phyloP scores from a whole-genome alignment of 2,329 filamentous ascomycete species.

The Fusarium redolens region DNA sequence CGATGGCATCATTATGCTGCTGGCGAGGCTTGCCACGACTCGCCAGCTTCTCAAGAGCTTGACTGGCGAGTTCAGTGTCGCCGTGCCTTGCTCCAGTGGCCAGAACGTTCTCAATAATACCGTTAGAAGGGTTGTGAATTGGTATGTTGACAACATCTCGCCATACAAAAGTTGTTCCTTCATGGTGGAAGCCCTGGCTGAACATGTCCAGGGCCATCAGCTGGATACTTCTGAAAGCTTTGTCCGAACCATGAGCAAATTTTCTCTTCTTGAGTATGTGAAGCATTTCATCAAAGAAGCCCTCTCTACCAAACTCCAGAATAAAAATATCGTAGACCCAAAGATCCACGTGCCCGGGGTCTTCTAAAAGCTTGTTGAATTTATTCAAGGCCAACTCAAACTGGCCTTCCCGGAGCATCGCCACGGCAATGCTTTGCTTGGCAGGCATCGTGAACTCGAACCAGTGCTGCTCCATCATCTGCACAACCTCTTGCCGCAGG shows the following conservation, averaged over 20 bases:
- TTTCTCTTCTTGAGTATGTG: conserved; percentile 71
- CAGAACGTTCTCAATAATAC: conserved; percentile 75
- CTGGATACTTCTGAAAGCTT: conserved; percentile 67
- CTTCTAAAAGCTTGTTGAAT: conserved; percentile 73
- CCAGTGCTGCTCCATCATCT: conserved; percentile 81
- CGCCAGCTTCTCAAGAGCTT: conserved; percentile 68
- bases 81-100: conserved; percentile 76
- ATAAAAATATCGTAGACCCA: conserved; percentile 87
- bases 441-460: conserved; percentile 62
- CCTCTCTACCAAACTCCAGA: conserved; percentile 75
- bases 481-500: conserved; percentile 75
- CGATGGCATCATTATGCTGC: conserved; percentile 83
- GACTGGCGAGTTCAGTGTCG: conserved; percentile 75
- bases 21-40: conserved; percentile 62
- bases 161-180: conserved; percentile 79
- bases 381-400: conserved; percentile 82
- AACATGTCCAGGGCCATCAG: conserved; percentile 81
- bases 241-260: conserved; percentile 49
- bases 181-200: conserved; percentile 70
- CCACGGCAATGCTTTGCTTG: conserved; percentile 75
- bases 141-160: conserved; percentile 65
- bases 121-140: conserved; percentile 62
- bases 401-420: conserved; percentile 82
- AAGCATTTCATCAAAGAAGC: conserved; percentile 82
- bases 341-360: conserved; percentile 64